A percentile compares a stretch with the other conserved stretches of the same genome.
Evolutionary conservation across 1,284 basidiomycete genomes (phyloP).

Genomic region (Ceratobasidium sp.): DNA sequence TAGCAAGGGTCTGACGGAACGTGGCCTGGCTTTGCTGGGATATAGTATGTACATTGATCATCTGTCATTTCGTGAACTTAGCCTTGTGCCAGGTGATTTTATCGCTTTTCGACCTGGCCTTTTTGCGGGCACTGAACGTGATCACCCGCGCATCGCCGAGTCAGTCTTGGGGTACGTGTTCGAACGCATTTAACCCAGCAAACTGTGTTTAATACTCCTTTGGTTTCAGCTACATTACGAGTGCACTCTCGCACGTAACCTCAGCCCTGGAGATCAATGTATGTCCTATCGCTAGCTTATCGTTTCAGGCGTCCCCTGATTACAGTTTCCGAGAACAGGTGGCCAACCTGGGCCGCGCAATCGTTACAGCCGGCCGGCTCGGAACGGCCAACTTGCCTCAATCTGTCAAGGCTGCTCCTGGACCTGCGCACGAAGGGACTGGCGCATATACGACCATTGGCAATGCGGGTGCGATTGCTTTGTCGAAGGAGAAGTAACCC

Average conservation of each 20-base stretch:
- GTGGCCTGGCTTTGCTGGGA: constrained; percentile 69
- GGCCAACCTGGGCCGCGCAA: constrained; percentile 59
- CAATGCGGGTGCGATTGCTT: constrained; percentile 60
- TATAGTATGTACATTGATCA: constrained; percentile 56
- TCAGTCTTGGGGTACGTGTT: constrained; percentile 58
- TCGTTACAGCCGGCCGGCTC: constrained; percentile 59
- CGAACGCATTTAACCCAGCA: not conserved
- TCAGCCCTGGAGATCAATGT: constrained; percentile 62
- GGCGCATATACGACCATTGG: constrained; percentile 60
- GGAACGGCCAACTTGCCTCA: constrained; percentile 60
- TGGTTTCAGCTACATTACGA: constrained; percentile 56
- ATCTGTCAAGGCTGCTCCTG: constrained; percentile 54
- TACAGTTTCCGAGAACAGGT: constrained; percentile 54
- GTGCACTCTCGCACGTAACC: constrained; percentile 58
- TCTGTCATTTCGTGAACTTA: not conserved
- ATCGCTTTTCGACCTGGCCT: constrained; percentile 74
- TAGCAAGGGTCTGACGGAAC: constrained; percentile 80
- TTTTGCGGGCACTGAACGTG: constrained; percentile 56
- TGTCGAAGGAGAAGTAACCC: constrained; percentile 54
- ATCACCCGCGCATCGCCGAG: constrained; percentile 59
- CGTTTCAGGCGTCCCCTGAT: not conserved
- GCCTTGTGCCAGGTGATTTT: constrained; percentile 58
- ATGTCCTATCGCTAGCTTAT: not conserved
- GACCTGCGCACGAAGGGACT: constrained; percentile 54
- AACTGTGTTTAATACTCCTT: not conserved